These are phyloP conservation scores for Pugionium dolabratum DNA, from an alignment of 345 rosid genomes.

Conservation along the genomic window DNA sequence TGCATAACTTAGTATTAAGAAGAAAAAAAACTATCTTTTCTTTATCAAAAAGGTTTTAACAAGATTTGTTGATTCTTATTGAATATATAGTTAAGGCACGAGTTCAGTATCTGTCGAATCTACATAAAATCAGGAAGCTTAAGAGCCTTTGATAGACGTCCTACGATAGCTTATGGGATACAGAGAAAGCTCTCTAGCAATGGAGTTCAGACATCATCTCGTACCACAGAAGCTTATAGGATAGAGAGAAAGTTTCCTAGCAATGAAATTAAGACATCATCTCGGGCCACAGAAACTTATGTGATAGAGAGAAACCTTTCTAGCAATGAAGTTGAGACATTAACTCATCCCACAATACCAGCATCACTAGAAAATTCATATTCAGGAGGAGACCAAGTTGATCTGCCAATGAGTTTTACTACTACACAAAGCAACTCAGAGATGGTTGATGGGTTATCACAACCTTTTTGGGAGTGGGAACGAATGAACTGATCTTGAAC, in stretches of 20 bases:
- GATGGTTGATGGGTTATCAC: slow-evolving; percentile 36
- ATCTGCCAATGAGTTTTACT: neutral
- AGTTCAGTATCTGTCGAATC: slow-evolving; percentile 40
- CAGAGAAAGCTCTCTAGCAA: slow-evolving; percentile 21
- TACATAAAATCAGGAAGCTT: slow-evolving; percentile 36
- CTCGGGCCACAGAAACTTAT: slow-evolving; percentile 24
- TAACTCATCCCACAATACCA: slow-evolving; percentile 10
- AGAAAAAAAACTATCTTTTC: too few species aligned
- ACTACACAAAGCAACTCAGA: slow-evolving; percentile 24
- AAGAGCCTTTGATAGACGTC: slow-evolving; percentile 39
- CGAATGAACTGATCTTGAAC: slow-evolving; percentile 14
- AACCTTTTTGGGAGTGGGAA: slow-evolving; percentile 52
- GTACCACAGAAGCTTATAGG: slow-evolving; percentile 23
- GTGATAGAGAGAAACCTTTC: neutral
- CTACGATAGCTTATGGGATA: slow-evolving; percentile 19
- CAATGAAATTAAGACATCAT: slow-evolving; percentile 17
- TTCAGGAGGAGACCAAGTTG: slow-evolving; percentile 21
- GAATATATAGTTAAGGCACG: slow-evolving; percentile 22
- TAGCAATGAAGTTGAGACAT: slow-evolving; percentile 13
- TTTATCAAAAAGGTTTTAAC: neutral
- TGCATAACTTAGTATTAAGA: too few species aligned
- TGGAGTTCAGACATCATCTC: slow-evolving; percentile 19
- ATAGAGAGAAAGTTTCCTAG: slow-evolving; percentile 19
- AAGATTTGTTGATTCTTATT: neutral
- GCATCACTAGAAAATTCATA: slow-evolving; percentile 26